Evolutionary conservation across 2,329 filamentous ascomycete species (phyloP), one percentile per base, ranked within the genome.

Genomic region (Penicillium brasilianum): DNA sequence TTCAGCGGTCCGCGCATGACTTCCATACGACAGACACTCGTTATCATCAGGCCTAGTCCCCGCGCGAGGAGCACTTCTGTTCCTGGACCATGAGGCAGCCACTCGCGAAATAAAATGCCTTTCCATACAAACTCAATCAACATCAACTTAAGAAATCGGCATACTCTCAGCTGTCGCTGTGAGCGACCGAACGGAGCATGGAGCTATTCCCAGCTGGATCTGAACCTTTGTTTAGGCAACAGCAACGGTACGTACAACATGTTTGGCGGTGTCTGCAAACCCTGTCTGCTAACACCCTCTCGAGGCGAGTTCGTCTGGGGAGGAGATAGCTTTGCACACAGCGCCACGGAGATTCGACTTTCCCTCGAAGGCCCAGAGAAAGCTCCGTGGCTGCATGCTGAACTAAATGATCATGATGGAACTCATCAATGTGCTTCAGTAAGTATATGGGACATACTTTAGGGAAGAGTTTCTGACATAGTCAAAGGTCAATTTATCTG

Each of bases 261-360:
- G 4, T 8, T 2, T 14, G 2, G 25, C 25, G 14, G 25, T 11
- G 10, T 3, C 11, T 20, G 6, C 6, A 28, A 28, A 20, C 37
- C 22, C n/a, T 13, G 13, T 28, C n/a, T 57, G 18, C 30, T 32
- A 11, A 39, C 25, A n/a, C 10, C 43, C 22, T 32, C 16, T 9
- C 22, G n/a, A 64, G 62, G 62, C 43, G 44, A 60, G 18, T 64
- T 64, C 41, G n/a, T 55, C 44, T 64, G 62, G 62, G 60, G 60
- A 10, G 62, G 60, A 16, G 30, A 55, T 20, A 44, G 39, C 22
- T 64, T 64, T 34, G 53, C 59, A 16, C 48, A 61, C 14, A 64
- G 55, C 52, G 62, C 62, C 8, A 49, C 59, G 14, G 59, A 59
- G 48, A 57, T 64, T 32, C 59, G 61, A 48, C 57, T 64, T 16